These are phyloP conservation scores for Wallacemonas rigidus DNA, from an alignment of 208 protist species.

Conservation along the genomic window DNA sequence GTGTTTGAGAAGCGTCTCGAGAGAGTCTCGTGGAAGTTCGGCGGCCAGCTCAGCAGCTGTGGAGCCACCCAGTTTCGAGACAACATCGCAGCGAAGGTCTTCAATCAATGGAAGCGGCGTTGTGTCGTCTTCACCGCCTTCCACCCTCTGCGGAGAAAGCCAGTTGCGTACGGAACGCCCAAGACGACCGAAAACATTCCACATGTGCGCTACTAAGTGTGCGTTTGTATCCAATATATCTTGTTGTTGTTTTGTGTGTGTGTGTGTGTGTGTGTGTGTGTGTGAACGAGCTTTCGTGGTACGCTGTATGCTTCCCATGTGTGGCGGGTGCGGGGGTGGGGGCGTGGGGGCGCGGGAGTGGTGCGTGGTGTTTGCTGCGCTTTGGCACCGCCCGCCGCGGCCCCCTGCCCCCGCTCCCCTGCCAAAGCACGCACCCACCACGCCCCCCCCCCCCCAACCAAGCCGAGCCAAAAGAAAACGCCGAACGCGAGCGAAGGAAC, in stretches of 20 bases:
- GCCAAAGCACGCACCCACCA: background rate
- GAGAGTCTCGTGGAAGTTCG: background rate
- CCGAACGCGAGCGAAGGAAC: background rate
- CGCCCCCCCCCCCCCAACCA: background rate
- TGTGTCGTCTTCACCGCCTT: too few relatives aligned
- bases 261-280: background rate
- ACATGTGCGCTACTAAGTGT: background rate
- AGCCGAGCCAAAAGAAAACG: background rate
- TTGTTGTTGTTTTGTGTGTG: background rate
- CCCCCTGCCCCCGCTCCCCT: conserved; percentile 20
- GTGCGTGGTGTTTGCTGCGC: background rate
- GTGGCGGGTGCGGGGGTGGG: background rate
- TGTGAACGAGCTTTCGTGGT: too few relatives aligned
- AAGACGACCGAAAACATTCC: background rate
- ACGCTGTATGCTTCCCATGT: background rate
- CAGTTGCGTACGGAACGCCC: background rate
- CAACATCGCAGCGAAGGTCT: background rate
- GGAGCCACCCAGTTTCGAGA: background rate
- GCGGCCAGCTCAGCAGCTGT: background rate
- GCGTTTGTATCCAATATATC: background rate
- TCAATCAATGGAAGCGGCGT: too few relatives aligned
- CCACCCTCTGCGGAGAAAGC: background rate
- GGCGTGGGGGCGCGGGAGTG: background rate
- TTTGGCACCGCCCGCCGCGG: background rate
- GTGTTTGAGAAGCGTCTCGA: background rate